Conservation (phyloP, 345 rosid species). For the Boechera retrofracta region DNA sequence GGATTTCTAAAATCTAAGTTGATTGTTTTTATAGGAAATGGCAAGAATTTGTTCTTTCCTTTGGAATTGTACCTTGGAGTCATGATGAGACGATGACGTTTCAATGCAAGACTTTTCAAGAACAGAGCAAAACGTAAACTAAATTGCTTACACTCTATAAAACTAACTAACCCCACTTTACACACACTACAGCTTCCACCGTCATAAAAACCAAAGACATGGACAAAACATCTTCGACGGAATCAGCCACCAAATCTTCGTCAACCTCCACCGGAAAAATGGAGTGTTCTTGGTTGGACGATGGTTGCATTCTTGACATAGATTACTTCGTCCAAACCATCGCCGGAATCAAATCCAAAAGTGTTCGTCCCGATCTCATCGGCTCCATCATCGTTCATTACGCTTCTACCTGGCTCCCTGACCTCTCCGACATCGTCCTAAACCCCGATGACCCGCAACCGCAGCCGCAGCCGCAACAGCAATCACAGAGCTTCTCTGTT, state of each 20-base stretch:
- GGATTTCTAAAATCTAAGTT: constrained; percentile 23
- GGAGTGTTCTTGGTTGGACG: constrained; percentile 60
- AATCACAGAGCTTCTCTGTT: constrained; percentile 57
- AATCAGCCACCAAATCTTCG: constrained; percentile 49
- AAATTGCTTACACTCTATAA: constrained; percentile 23
- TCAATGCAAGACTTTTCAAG: constrained; percentile 34
- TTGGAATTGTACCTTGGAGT: constrained; percentile 28
- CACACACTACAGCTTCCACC: constrained; percentile 12
- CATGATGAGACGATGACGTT: constrained; percentile 43
- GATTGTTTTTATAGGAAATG: constrained; percentile 35
- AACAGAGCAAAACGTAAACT: constrained; percentile 21
- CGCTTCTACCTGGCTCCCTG: constrained; percentile 90
- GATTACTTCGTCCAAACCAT: constrained; percentile 82
- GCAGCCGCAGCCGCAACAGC: constrained; percentile 43
- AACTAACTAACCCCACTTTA: constrained; percentile 5
- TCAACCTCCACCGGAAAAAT: constrained; percentile 41
- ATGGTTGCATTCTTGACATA: constrained; percentile 76
- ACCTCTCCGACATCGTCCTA: constrained; percentile 51
- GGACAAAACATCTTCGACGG: constrained; percentile 54
- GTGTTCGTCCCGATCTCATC: constrained; percentile 75
- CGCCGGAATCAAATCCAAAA: constrained; percentile 72
- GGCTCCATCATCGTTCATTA: constrained; percentile 87
- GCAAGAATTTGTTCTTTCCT: constrained; percentile 40
- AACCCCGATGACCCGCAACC: constrained; percentile 33
- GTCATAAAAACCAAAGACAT: constrained; percentile 32